Evolutionary conservation across 2,329 filamentous ascomycete species (phyloP), one percentile per base, ranked within the genome.

Genomic region (Macrophomina phaseolina): DNA sequence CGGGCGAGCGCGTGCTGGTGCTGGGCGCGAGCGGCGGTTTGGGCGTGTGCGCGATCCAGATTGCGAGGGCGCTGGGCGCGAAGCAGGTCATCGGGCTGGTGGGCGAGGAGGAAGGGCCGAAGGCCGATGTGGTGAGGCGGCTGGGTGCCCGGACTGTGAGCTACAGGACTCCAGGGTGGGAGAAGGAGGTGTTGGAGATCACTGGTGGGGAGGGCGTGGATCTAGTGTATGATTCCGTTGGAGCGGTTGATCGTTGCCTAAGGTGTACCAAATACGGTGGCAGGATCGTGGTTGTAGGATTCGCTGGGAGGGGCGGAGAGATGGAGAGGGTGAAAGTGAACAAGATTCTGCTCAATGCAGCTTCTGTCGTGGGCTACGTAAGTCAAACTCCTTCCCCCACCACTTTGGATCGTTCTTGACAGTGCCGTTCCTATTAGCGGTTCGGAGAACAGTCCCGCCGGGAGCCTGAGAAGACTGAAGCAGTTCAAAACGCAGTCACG

Each of bases 161-260:
- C 70, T 82, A 84, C 69, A 70, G 73, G 4, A 67, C 76, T 4
- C 46, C 64, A 12, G 74, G 77, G 0, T 89, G 86, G 87, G 83
- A 82, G 71, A 76, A 83, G n/a, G 71, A 78, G 14, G 82, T 89
- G 2, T 75, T 81, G n/a, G 73, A 76, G 2, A 68, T 83, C 23
- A 88, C 85, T 0, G 79, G 73, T 1, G 81, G 82, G 0, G 76
- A 78, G 36, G 87, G 87, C 0, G 86, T 85, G 1, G 82, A 89
- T 75, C 80, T 87, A 0, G 83, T 88, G 12, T 85, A 85, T 70
- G 87, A 89, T 75, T 81, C 83, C 7, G 85, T 88, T 11, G 86
- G 87, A 0, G 79, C 86, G 30, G 84, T 89, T 7, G 81, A 84
- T 68, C 81, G 81, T 67, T 85, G 84, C 46, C 73, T 89, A 34